A percentile compares a stretch with the other conserved stretches of the same genome.
Conservation (phyloP, 768 basidiomycete species). For the Exsudoporus frostii region DNA sequence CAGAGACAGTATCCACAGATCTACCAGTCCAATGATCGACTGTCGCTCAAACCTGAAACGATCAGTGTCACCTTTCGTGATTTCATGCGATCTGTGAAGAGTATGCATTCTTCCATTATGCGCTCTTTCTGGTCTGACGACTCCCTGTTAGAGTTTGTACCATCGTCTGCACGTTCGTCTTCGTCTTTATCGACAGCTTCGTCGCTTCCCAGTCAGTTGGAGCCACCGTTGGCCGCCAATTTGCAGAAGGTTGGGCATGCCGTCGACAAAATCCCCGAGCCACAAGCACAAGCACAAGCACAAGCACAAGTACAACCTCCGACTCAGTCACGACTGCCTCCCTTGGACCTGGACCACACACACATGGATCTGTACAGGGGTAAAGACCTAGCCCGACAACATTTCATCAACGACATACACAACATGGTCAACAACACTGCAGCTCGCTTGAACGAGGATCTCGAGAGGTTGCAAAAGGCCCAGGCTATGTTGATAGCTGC, state of each 20-base stretch:
- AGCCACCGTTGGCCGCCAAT: slow-evolving; percentile 65
- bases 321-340: slow-evolving; percentile 38
- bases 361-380: slow-evolving; percentile 80
- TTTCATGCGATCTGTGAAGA: slow-evolving; percentile 97
- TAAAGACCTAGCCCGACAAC: slow-evolving; percentile 81
- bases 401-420: slow-evolving; percentile 80
- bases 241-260: slow-evolving; percentile 70
- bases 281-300: slow-evolving; percentile 33
- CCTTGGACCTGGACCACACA: slow-evolving; percentile 87
- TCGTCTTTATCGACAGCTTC: slow-evolving; percentile 83
- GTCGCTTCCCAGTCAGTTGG: slow-evolving; percentile 81
- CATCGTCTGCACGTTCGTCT: slow-evolving; percentile 90
- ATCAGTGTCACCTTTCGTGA: slow-evolving; percentile 84
- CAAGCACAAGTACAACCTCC: slow-evolving; percentile 36
- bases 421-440: slow-evolving; percentile 81
- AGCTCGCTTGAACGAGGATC: slow-evolving; percentile 56
- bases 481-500: slow-evolving; percentile 87
- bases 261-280: slow-evolving; percentile 54
- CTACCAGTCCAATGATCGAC: slow-evolving; percentile 85
- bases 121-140: slow-evolving; percentile 3
- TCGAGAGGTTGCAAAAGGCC: slow-evolving; percentile 75
- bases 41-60: slow-evolving; percentile 79
- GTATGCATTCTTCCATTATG: slow-evolving; percentile 42
- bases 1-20: slow-evolving; percentile 97
- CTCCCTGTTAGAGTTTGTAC: slow-evolving; percentile 69